Base-by-base conservation (phyloP, 2,329 filamentous ascomycete genomes). In the Phialophora chinensis region DNA sequence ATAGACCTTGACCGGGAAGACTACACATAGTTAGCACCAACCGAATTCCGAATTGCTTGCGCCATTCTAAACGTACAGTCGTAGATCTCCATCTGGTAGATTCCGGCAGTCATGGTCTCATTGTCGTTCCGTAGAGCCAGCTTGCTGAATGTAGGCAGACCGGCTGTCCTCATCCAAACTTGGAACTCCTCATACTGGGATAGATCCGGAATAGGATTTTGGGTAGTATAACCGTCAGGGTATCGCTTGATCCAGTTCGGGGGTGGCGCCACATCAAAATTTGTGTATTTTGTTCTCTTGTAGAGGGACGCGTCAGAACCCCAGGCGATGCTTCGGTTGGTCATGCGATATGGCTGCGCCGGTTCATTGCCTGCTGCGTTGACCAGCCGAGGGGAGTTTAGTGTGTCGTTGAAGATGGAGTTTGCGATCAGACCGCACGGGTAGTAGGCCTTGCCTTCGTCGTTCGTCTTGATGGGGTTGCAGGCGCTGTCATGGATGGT, bases 91-190 rank as follows among this genome's bases (percentile, higher is more conserved):
- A 99, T 81, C 69, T 87, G 82, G 77, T 99, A 99, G 23, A 81
- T 87, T 31, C 94, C 95, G 17, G 81, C 75, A 38, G 76, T 74
- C 90, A 99, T 90, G 0, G 81, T 77, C 1, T 84, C 81, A 0
- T 83, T 83, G 76, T 97, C 90, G 75, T 97, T 97, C 66, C 93
- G 87, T 78, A 90, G 87, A 54, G 92, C 92, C 55, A 99, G 83
- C 82, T 99, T 99, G 85, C 91, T 97, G 77, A 99, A 99, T 4
- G 90, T 90, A 0, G 95, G 95, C 73, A 98, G 81, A 65, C 94
- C 95, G 27, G 95, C 95, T 1, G 96, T 96, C 73, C 95, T 89
- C 95, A 99, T 99, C 95, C 95, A 99, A 25, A 98, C 93, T 80
- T 97, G 93, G 78, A 99, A 96, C 52, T 88, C 88, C 77, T 97